Base-by-base conservation (phyloP, 306 rosid species). In the Lathyrus sativus region DNA sequence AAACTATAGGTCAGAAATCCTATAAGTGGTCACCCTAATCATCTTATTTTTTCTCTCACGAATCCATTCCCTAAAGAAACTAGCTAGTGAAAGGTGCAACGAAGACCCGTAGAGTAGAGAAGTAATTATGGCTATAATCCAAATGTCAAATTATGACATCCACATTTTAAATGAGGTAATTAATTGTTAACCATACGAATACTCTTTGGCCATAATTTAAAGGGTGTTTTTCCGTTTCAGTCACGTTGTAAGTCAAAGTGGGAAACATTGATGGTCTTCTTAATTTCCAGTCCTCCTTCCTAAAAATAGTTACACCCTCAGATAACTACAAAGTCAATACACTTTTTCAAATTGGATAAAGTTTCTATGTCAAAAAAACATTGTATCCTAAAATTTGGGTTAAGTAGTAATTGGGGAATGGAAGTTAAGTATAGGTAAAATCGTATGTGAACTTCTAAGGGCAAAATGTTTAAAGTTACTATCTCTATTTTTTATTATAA, bases 191-290 rank as follows among this genome's bases (percentile, higher is more conserved):
- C 29, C n/a, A 18, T 22, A 33, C 58, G 68, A 18, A 24, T 14
- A 61, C 26, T 49, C 42, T 74, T 10, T 9, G 37, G 42, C 28
- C n/a, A 24, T 31, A 60, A 68, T 48, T 46, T 39, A 54, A 41
- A 8, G 0, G 6, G 65, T 33, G 80, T 9, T 69, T 74, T 76
- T 62, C 71, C 76, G 75, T 76, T 69, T 69, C 66, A 43, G 67
- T 62, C 71, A 76, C 75, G 80, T 41, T 6, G 19, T 58, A 48
- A 8, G 29, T 12, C 50, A 31, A 71, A 38, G 33, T 5, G 15
- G 67, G 50, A 39, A 18, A 18, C 28, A 7, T 17, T 61, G 33
- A 13, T 61, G 33, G 3, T 62, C 31, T 26, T 62, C 28, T 12
- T 60, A 51, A 19, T 18, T 51, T 39, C 67, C 18, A 0, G 43